phyloP scores from a whole-genome alignment of 2,329 filamentous ascomycete genomes.

The Domatiomyces catenatus region DNA sequence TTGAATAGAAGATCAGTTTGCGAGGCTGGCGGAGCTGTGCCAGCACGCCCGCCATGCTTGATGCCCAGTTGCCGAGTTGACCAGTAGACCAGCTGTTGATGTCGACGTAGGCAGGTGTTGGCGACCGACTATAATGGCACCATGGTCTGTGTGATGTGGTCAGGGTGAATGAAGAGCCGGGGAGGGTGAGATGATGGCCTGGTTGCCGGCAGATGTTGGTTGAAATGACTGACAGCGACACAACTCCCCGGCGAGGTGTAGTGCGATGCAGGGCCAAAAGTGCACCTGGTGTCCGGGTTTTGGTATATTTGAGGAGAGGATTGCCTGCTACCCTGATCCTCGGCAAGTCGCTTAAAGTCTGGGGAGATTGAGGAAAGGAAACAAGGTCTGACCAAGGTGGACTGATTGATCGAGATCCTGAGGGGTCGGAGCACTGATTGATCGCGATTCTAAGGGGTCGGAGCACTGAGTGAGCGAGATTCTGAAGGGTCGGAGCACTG shows the following conservation, averaged over 20 bases:
- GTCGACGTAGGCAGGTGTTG: not conserved
- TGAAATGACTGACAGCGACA: not conserved
- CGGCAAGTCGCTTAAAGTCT: not conserved
- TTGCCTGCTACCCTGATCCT: not conserved
- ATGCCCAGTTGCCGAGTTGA: not conserved
- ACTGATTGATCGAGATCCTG: too few relatives aligned
- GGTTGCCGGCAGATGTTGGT: not conserved
- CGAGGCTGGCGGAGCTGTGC: slow-evolving; percentile 21
- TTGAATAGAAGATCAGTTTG: slow-evolving; percentile 63
- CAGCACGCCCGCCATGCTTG: slow-evolving; percentile 1
- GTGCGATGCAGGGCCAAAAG: slow-evolving; percentile 32
- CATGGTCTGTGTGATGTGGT: not conserved
- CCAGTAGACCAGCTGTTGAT: not conserved
- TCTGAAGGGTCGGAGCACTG: too few relatives aligned
- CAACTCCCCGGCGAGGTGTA: slow-evolving; percentile 32
- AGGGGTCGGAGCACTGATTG: too few relatives aligned
- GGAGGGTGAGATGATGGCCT: too few relatives aligned
- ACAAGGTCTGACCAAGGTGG: too few relatives aligned
- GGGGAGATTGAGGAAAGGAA: not conserved
- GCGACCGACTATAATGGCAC: not conserved
- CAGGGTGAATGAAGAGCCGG: too few relatives aligned
- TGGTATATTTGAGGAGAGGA: not conserved
- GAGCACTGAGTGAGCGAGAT: too few relatives aligned
- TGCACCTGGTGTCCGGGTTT: not conserved
- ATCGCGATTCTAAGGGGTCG: too few relatives aligned